Evolutionary conservation across 2,329 filamentous ascomycete genomes (phyloP).

Genomic region (Fusarium torreyae): DNA sequence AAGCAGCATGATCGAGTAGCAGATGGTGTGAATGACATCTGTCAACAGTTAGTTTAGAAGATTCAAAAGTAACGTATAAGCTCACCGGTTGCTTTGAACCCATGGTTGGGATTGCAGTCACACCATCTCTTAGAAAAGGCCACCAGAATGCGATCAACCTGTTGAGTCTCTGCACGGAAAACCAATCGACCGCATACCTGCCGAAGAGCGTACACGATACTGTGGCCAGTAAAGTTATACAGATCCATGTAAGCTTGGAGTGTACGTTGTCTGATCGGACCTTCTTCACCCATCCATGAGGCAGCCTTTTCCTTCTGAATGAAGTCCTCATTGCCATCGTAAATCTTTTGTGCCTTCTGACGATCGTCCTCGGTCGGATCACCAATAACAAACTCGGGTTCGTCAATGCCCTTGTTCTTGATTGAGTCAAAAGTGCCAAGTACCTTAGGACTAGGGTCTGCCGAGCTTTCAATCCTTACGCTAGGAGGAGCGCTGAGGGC

Average conservation of each 20-base stretch:
- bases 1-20: slow-evolving; percentile 93
- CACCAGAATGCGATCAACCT: slow-evolving; percentile 94
- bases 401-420: slow-evolving; percentile 65
- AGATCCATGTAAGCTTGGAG: slow-evolving; percentile 89
- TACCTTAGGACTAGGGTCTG: slow-evolving; percentile 57
- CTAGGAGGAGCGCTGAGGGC: slow-evolving; percentile 61
- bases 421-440: slow-evolving; percentile 53
- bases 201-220: slow-evolving; percentile 83
- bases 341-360: slow-evolving; percentile 86
- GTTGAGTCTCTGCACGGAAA: slow-evolving; percentile 93
- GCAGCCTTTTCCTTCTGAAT: slow-evolving; percentile 85
- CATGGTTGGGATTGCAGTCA: slow-evolving; percentile 91
- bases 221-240: slow-evolving; percentile 87
- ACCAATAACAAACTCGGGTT: slow-evolving; percentile 71
- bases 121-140: slow-evolving; percentile 93
- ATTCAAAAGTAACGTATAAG: slow-evolving; percentile 18
- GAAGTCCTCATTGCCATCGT: slow-evolving; percentile 85
- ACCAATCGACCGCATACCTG: slow-evolving; percentile 86
- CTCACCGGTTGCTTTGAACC: slow-evolving; percentile 89
- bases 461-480: slow-evolving; percentile 60
- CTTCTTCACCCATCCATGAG: slow-evolving; percentile 88
- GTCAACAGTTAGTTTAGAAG: slow-evolving; percentile 51
- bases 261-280: slow-evolving; percentile 70
- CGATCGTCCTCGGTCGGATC: slow-evolving; percentile 78
- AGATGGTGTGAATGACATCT: slow-evolving; percentile 98